A percentile compares a stretch with the other conserved stretches of the same genome.
Evolutionary conservation across 768 basidiomycete genomes (phyloP).

Genomic region (Boletus rex-veris): DNA sequence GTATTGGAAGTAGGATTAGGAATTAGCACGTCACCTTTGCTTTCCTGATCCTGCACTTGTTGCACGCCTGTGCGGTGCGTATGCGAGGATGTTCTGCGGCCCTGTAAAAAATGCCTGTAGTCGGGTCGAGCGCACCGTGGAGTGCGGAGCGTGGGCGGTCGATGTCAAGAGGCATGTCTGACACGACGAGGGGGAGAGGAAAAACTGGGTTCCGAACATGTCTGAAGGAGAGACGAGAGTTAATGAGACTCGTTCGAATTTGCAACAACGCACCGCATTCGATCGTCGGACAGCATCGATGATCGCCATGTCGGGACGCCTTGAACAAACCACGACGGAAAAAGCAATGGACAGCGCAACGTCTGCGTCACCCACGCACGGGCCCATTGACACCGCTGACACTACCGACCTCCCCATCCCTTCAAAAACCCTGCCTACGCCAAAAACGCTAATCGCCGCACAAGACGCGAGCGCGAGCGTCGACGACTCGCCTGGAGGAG

Average conservation of each 20-base stretch:
- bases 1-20: not conserved
- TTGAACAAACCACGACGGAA: too few species aligned
- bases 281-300: too few species aligned
- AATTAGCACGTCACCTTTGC: conserved; percentile 52
- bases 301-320: too few species aligned
- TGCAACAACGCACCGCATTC: too few species aligned
- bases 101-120: conserved; percentile 59
- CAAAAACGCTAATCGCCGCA: conserved; percentile 71
- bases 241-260: not conserved
- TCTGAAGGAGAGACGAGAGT: not conserved
- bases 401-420: too few species aligned
- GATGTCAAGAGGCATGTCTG: conserved; percentile 2
- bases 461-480: conserved; percentile 52
- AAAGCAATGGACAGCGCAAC: too few species aligned
- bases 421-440: conserved; percentile 22
- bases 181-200: not conserved
- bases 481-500: conserved; percentile 46
- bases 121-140: conserved; percentile 39
- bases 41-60: conserved; percentile 69
- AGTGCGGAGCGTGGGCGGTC: conserved; percentile 34
- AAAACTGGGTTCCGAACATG: not conserved
- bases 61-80: conserved; percentile 72
- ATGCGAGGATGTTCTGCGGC: conserved; percentile 61
- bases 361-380: too few species aligned
- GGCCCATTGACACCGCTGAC: too few species aligned